Evolutionary conservation across 2,329 filamentous ascomycete genomes (phyloP).

Genomic region (Beauveria rudraprayagi): DNA sequence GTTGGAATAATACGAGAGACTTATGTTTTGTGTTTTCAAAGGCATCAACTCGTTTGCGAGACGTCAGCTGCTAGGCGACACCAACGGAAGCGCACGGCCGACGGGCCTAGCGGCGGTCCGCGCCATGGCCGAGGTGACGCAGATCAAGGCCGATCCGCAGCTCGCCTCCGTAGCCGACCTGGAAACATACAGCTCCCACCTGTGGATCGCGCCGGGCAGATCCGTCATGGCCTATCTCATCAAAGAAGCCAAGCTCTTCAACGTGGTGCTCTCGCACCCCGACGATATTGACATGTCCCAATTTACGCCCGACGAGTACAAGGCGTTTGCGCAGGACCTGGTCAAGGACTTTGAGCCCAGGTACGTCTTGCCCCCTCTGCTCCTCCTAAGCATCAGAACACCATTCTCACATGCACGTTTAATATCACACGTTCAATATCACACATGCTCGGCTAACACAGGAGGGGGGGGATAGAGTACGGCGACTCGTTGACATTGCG

Average conservation of each 20-base stretch:
- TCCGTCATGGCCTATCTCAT: slow-evolving; percentile 39
- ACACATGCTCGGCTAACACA: too few relatives aligned
- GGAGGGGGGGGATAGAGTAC: slow-evolving; percentile 1
- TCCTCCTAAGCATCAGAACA: too few relatives aligned
- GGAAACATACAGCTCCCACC: slow-evolving; percentile 10
- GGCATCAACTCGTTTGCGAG: slow-evolving; percentile 22
- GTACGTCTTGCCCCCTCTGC: neutral
- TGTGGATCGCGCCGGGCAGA: slow-evolving; percentile 30
- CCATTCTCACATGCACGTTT: too few relatives aligned
- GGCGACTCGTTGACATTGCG: slow-evolving; percentile 7
- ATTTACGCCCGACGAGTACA: slow-evolving; percentile 10
- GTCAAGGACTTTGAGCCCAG: slow-evolving; percentile 8
- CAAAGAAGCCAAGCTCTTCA: slow-evolving; percentile 30
- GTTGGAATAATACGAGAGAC: too few relatives aligned
- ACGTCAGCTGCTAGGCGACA: slow-evolving; percentile 14
- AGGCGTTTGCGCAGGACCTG: neutral
- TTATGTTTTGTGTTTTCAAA: neutral
- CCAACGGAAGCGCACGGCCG: slow-evolving; percentile 12
- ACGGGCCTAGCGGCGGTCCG: slow-evolving; percentile 34
- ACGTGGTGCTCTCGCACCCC: slow-evolving; percentile 35
- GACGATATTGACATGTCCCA: slow-evolving; percentile 20
- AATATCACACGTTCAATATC: too few relatives aligned
- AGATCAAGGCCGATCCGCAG: slow-evolving; percentile 26
- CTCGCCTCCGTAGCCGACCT: slow-evolving; percentile 27
- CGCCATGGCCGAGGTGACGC: slow-evolving; percentile 28